Percentiles rank a stretch among this genome's conserved stretches.
Conservation (phyloP, 768 basidiomycete species). For the Clavulina sp. region DNA sequence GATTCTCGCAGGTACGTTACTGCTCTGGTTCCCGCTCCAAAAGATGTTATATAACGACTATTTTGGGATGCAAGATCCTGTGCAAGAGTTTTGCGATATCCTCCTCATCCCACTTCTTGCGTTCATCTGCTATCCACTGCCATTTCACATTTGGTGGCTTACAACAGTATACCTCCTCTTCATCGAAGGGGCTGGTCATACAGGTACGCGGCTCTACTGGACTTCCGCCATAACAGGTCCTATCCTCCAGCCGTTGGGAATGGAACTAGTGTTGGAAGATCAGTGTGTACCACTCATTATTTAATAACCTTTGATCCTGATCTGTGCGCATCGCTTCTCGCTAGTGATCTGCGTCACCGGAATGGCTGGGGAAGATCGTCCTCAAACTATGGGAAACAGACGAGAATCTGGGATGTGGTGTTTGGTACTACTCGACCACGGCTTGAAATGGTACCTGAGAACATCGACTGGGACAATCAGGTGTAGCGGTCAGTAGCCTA, state of each 20-base stretch:
- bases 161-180: background rate
- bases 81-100: background rate
- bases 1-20: background rate
- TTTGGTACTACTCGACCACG: background rate
- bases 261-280: no score
- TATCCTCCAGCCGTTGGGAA: no score
- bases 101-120: background rate
- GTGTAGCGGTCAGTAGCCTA: no score
- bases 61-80: background rate
- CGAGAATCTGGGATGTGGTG: background rate
- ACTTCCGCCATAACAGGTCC: background rate
- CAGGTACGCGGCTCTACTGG: background rate
- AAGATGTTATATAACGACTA: background rate
- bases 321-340: background rate
- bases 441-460: background rate
- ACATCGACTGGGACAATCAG: no score
- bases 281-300: no score
- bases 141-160: background rate
- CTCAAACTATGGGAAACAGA: background rate
- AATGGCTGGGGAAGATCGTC: background rate
- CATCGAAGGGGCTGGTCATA: background rate
- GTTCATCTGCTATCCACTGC: background rate
- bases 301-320: background rate
- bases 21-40: background rate
- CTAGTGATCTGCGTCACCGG: background rate